Evolutionary conservation across 2,329 filamentous ascomycete genomes (phyloP), one percentile per base, ranked within the genome.

Genomic region (Hymenotorrendiella dingleyae): DNA sequence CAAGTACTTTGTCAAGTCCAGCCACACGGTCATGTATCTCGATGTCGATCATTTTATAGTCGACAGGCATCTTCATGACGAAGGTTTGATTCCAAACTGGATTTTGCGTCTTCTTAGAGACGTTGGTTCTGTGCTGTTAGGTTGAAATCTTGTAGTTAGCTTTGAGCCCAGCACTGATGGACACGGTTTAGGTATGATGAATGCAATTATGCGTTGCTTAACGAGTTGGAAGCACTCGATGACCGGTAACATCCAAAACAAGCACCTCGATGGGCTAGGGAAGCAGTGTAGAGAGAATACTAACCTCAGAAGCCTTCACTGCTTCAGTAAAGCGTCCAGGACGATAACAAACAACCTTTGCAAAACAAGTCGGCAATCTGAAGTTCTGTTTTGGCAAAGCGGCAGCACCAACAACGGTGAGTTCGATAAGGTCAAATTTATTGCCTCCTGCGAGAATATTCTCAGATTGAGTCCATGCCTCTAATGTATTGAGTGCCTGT

Each of bases 61-160:
- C 30, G 5, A 20, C 37, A n/a, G 24, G 27, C 3, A 47, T n/a
- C 11, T 27, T 26, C 7, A 53, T 20, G 3, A 12, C 11, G n/a
- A 53, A 47, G 11, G 22, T 42, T 12, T 53, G 42, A 27, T 51
- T 46, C 50, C 50, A 54, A n/a, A 49, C 27, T 5, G 49, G 51
- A 40, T 44, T 33, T 33, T 43, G 36, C n/a, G 43, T 49, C 19
- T 46, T 46, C 12, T 38, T n/a, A 8, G 35, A 34, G 17, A 46
- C 33, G 11, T 48, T 38, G 3, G 52, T 54, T 19, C 43, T 50
- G 4, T 37, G 19, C n/a, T n/a, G n/a, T n/a, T n/a, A n/a, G n/a
- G n/a, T n/a, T n/a, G n/a, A n/a, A n/a, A n/a, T n/a, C n/a, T n/a
- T n/a, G n/a, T n/a, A n/a, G n/a, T n/a, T n/a, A n/a, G n/a, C n/a